Evolutionary conservation across 345 rosid genomes (phyloP), one percentile per base, ranked within the genome.

Genomic region (Citrus australasica): DNA sequence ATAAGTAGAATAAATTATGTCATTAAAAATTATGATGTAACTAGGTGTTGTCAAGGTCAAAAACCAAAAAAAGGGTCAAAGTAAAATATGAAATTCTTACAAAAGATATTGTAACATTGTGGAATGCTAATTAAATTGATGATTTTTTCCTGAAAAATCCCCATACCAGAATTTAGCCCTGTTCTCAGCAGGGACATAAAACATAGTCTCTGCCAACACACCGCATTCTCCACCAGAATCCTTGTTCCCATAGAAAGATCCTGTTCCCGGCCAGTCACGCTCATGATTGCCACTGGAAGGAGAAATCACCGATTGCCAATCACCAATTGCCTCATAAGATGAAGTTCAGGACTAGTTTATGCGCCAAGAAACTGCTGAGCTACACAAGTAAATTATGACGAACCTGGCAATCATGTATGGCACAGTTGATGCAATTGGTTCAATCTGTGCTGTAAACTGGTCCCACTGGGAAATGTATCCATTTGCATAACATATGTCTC

Each of bases 221-320:
- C 94, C 93, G 25, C 97, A 90, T 77, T 92, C 97, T 78, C 97
- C 94, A 42, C 97, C 97, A 71, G 94, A 92, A 75, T 92, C 97
- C 71, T 28, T 42, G 85, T 72, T 76, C 0, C 79, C 77, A 79
- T 90, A 90, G 84, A 92, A 92, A 14, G 94, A 92, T 71, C 91
- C 92, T 2, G 94, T 81, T 75, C 87, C 78, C 0, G 92, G 91
- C 92, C 92, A 90, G 85, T 89, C 93, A 48, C 94, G 92, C 70
- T 92, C 92, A 82, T 92, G 97, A 86, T 90, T 92, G 27, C 94
- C 93, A 9, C 97, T 92, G 80, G 55, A 84, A 63, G 48, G 69
- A 22, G 33, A 56, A 48, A 79, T 51, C 24, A 83, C 22, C 68
- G 37, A 21, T 63, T 63, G 38, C 42, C 69, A 48, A 79, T 51